Conservation (phyloP, 768 basidiomycete genomes). For the Russula sp. region DNA sequence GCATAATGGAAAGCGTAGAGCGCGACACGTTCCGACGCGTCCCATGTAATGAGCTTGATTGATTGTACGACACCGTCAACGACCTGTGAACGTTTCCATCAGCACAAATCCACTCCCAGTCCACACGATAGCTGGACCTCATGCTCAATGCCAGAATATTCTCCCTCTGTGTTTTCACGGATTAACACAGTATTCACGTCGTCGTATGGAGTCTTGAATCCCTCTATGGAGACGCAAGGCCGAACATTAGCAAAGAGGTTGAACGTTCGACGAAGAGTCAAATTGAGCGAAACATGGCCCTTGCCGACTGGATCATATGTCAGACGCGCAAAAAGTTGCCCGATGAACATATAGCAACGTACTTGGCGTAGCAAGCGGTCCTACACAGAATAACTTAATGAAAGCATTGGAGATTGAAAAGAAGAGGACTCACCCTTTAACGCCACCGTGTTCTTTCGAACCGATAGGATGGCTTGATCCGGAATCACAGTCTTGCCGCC, state of each 20-base stretch:
- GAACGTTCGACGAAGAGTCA: constrained; percentile 96
- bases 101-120: constrained; percentile 12
- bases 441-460: constrained; percentile 97
- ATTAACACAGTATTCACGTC: constrained; percentile 98
- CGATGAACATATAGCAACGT: constrained; percentile 37
- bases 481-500: constrained; percentile 97
- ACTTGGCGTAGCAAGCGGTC: constrained; percentile 97
- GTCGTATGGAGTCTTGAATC: constrained; percentile 98
- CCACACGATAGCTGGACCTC: constrained; percentile 54
- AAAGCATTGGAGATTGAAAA: not conserved
- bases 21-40: constrained; percentile 97
- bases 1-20: constrained; percentile 99
- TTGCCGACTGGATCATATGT: constrained; percentile 73
- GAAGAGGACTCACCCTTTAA: constrained; percentile 69
- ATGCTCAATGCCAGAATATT: constrained; percentile 99
- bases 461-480: constrained; percentile 81
- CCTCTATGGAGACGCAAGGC: constrained; percentile 92
- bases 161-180: constrained; percentile 99
- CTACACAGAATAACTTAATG: constrained; percentile 41
- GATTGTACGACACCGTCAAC: constrained; percentile 98
- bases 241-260: constrained; percentile 98
- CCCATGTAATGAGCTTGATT: constrained; percentile 99
- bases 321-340: not conserved
- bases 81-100: constrained; percentile 49
- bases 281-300: constrained; percentile 96